Evolutionary conservation across 1,284 basidiomycete species (phyloP).

Genomic region (Agroathelia rolfsii): DNA sequence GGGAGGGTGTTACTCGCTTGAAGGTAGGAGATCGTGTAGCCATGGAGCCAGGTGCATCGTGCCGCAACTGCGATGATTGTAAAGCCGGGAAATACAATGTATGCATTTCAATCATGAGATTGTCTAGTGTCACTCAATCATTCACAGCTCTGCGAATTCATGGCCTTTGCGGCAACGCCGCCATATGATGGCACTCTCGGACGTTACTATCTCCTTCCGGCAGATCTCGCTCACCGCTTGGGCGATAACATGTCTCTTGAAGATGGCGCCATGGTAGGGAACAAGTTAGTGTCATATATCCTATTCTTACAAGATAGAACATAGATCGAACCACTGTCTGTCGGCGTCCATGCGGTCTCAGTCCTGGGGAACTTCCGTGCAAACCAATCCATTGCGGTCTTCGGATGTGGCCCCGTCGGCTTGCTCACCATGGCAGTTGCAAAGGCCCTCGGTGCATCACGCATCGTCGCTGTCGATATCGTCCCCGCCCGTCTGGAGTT

Average conservation of each 20-base stretch:
- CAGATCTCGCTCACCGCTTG: conserved; percentile 65
- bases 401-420: conserved; percentile 90
- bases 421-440: conserved; percentile 89
- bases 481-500: conserved; percentile 77
- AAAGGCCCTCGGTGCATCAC: conserved; percentile 76
- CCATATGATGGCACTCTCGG: conserved; percentile 83
- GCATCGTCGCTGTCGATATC: conserved; percentile 82
- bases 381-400: conserved; percentile 69
- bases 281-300: neutral
- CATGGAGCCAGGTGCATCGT: conserved; percentile 75
- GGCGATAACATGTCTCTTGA: conserved; percentile 69
- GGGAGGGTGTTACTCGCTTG: conserved; percentile 59
- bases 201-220: conserved; percentile 72
- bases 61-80: conserved; percentile 64
- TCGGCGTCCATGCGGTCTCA: conserved; percentile 83
- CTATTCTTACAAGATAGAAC: conserved; percentile 4
- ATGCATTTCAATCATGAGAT: conserved; percentile 11
- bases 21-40: conserved; percentile 83
- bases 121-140: conserved; percentile 5
- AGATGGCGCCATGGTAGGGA: conserved; percentile 71
- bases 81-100: conserved; percentile 78
- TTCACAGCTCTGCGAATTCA: conserved; percentile 60
- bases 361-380: conserved; percentile 68
- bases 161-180: conserved; percentile 83
- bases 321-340: conserved; percentile 90